Conservation (phyloP, 129 eudicot species). For the Chrysanthemum lavandulifolium region DNA sequence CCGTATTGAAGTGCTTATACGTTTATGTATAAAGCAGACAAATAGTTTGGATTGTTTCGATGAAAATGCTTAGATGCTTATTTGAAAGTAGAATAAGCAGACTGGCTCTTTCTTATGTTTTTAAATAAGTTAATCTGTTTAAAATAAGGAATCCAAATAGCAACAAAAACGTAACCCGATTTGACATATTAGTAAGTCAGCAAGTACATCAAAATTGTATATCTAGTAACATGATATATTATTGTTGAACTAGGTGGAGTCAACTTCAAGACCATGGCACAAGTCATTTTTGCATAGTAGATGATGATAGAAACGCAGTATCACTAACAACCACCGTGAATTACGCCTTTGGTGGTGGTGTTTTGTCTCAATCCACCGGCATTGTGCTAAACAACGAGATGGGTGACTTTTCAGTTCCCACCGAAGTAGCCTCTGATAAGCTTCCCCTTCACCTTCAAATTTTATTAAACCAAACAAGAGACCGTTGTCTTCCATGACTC, state of each 20-base stretch:
- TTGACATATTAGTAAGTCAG: no score
- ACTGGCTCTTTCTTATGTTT: no score
- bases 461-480: conserved; percentile 77
- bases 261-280: conserved; percentile 90
- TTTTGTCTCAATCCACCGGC: conserved; percentile 88
- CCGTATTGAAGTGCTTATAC: no score
- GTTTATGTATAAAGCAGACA: no score
- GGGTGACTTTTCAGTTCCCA: conserved; percentile 79
- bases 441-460: conserved; percentile 93
- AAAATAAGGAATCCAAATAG: no score
- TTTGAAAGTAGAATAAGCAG: no score
- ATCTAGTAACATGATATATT: not conserved
- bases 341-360: conserved; percentile 70
- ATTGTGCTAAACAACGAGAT: conserved; percentile 77
- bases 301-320: conserved; percentile 81
- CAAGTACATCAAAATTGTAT: not conserved
- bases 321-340: conserved; percentile 88
- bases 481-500: conserved; percentile 96
- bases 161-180: no score
- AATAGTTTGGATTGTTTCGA: no score
- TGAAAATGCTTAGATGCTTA: no score
- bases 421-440: conserved; percentile 51
- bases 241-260: conserved; percentile 60
- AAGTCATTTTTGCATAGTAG: conserved; percentile 91
- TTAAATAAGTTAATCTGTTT: no score